Percentiles rank a stretch among this genome's conserved stretches.
phyloP scores from a whole-genome alignment of 495 filamentous ascomycete species.

The Daldinia bambusicola region DNA sequence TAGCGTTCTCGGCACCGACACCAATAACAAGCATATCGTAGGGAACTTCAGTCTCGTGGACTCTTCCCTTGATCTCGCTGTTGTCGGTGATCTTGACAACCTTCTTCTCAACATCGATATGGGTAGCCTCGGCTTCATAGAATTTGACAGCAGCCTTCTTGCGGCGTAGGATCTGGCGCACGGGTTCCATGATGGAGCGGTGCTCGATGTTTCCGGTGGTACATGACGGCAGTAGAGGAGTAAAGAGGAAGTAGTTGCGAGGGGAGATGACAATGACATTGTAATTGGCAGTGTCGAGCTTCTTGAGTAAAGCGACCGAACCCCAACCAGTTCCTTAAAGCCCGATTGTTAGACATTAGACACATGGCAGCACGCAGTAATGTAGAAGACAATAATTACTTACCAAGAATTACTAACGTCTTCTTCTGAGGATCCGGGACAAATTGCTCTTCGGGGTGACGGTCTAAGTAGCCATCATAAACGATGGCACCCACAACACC shows the following conservation, averaged over 20 bases:
- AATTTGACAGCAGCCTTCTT: constrained; percentile 92
- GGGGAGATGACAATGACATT: constrained; percentile 97
- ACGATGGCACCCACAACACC: constrained; percentile 74
- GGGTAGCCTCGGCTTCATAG: constrained; percentile 98
- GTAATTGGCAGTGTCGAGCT: constrained; percentile 97
- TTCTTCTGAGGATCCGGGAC: constrained; percentile 90
- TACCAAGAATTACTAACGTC: constrained; percentile 96
- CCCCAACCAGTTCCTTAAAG: constrained; percentile 82
- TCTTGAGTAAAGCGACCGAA: constrained; percentile 95
- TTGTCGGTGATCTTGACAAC: constrained; percentile 88
- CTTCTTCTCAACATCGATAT: constrained; percentile 93
- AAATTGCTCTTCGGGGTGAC: constrained; percentile 82
- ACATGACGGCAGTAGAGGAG: constrained; percentile 94
- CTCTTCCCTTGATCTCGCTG: constrained; percentile 90
- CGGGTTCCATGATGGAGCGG: constrained; percentile 98
- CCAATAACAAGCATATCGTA: constrained; percentile 99
- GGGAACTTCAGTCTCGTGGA: constrained; percentile 84
- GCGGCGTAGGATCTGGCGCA: constrained; percentile 91
- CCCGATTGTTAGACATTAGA: constrained; percentile 23
- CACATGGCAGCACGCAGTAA: not conserved
- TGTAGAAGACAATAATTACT: constrained; percentile 43
- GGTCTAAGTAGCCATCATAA: constrained; percentile 82
- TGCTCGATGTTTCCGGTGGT: constrained; percentile 98
- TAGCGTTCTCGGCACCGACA: constrained; percentile 98
- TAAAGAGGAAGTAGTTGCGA: constrained; percentile 99